These are phyloP conservation scores for Ophiostoma himal-ulmi DNA, from an alignment of 2,329 filamentous ascomycete species.

Conservation along the genomic window DNA sequence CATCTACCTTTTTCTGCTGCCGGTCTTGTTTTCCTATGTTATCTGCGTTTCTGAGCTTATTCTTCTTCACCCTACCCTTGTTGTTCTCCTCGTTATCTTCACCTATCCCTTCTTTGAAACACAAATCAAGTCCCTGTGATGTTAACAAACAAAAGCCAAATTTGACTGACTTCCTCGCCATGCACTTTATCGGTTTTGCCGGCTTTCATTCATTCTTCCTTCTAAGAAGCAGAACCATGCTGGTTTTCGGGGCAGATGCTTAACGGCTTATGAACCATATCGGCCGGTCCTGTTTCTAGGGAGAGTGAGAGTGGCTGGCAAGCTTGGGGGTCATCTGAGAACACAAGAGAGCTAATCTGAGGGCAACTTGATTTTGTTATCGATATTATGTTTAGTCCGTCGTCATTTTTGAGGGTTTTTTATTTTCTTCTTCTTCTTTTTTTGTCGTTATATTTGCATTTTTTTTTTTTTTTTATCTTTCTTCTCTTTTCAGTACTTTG, in stretches of 20 bases:
- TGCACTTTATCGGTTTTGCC: constrained; percentile 3
- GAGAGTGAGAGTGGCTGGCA: background rate
- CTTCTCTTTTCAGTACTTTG: no score
- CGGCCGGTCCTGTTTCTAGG: background rate
- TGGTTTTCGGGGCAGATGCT: constrained; percentile 12
- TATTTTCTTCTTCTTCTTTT: background rate
- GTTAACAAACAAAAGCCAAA: constrained; percentile 26
- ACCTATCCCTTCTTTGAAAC: constrained; percentile 13
- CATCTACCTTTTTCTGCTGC: background rate
- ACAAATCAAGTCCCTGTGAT: constrained; percentile 21
- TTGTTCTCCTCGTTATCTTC: background rate
- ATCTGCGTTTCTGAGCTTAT: background rate
- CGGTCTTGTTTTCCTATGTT: background rate
- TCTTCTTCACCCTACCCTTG: background rate
- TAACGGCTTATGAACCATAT: constrained; percentile 17
- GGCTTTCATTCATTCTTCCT: background rate
- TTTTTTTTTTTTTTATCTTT: background rate
- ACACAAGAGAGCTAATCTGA: constrained; percentile 21
- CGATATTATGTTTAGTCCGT: background rate
- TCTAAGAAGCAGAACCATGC: background rate
- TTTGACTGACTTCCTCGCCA: constrained; percentile 22
- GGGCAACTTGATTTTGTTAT: constrained; percentile 25
- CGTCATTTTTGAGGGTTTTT: background rate
- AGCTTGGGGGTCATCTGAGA: background rate
- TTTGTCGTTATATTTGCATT: background rate